Conservation (phyloP, 2,329 filamentous ascomycete species). For the Fusarium napiforme region DNA sequence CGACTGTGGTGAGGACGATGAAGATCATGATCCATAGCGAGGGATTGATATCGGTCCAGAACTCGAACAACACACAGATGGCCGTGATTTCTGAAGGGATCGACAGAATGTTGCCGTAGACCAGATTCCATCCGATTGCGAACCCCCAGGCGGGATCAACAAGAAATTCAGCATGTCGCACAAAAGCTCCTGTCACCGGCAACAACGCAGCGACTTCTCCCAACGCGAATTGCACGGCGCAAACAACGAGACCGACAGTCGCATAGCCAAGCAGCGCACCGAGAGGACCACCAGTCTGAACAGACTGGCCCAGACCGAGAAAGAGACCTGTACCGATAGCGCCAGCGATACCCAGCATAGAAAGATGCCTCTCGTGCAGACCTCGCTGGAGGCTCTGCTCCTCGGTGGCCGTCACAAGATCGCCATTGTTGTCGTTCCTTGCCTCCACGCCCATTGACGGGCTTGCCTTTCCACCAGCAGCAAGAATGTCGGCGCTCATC, state of each 20-base stretch:
- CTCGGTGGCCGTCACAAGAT: slow-evolving; percentile 41
- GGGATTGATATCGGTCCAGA: slow-evolving; percentile 50
- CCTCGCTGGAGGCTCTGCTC: slow-evolving; percentile 41
- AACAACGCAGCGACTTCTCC: slow-evolving; percentile 61
- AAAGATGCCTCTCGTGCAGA: slow-evolving; percentile 53
- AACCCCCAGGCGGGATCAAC: slow-evolving; percentile 68
- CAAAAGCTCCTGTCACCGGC: slow-evolving; percentile 61
- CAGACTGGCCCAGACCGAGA: slow-evolving; percentile 56
- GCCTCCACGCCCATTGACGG: slow-evolving; percentile 14
- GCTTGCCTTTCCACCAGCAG: slow-evolving; percentile 13
- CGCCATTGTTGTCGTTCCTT: slow-evolving; percentile 8
- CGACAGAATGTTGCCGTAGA: slow-evolving; percentile 61
- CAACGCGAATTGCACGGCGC: slow-evolving; percentile 61
- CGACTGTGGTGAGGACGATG: slow-evolving; percentile 38
- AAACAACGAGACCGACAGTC: slow-evolving; percentile 57
- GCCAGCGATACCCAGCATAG: slow-evolving; percentile 64
- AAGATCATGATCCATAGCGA: slow-evolving; percentile 43
- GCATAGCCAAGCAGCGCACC: slow-evolving; percentile 59
- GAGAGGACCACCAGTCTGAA: slow-evolving; percentile 50
- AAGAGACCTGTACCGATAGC: slow-evolving; percentile 58
- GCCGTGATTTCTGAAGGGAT: slow-evolving; percentile 64
- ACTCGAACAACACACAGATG: slow-evolving; percentile 52
- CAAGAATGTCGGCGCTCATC: slow-evolving; percentile 25
- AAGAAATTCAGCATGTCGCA: slow-evolving; percentile 61
- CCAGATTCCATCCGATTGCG: slow-evolving; percentile 61